phyloP scores from a whole-genome alignment of 257 asterid species.

The Rhazya stricta region DNA sequence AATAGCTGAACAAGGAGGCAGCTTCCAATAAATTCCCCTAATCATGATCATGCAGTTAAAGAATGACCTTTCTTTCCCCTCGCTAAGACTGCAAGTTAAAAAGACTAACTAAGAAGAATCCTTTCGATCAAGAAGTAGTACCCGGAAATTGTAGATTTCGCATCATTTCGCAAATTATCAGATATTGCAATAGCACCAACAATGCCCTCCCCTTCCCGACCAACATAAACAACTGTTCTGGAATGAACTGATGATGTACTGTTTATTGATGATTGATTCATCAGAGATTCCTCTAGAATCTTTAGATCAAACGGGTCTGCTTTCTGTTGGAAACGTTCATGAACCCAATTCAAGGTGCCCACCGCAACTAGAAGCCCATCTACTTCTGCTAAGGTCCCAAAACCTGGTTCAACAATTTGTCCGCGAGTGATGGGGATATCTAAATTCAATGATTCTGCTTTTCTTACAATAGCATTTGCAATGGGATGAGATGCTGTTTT shows the following conservation, averaged over 20 bases:
- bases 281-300: slow-evolving; percentile 63
- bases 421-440: slow-evolving; percentile 65
- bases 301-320: slow-evolving; percentile 43
- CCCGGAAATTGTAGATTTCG: slow-evolving; percentile 70
- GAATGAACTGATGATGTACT: slow-evolving; percentile 70
- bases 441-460: slow-evolving; percentile 68
- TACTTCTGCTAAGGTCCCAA: slow-evolving; percentile 94
- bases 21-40: no score
- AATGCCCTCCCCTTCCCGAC: slow-evolving; percentile 90
- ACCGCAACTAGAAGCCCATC: slow-evolving; percentile 89
- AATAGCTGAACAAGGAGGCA: not conserved
- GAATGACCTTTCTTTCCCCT: not conserved
- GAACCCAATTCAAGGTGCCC: slow-evolving; percentile 84
- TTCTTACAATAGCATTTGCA: slow-evolving; percentile 74
- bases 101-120: not conserved
- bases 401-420: slow-evolving; percentile 88
- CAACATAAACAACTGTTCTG: slow-evolving; percentile 78
- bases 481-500: slow-evolving; percentile 97
- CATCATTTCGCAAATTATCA: slow-evolving; percentile 76
- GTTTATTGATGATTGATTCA: slow-evolving; percentile 42
- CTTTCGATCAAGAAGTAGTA: slow-evolving; percentile 16
- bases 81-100: not conserved
- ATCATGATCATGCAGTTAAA: not conserved
- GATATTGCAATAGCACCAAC: slow-evolving; percentile 88
- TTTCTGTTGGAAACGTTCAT: slow-evolving; percentile 69